Evolutionary conservation across 2,329 filamentous ascomycete species (phyloP).

Genomic region (Xylaria multiplex): DNA sequence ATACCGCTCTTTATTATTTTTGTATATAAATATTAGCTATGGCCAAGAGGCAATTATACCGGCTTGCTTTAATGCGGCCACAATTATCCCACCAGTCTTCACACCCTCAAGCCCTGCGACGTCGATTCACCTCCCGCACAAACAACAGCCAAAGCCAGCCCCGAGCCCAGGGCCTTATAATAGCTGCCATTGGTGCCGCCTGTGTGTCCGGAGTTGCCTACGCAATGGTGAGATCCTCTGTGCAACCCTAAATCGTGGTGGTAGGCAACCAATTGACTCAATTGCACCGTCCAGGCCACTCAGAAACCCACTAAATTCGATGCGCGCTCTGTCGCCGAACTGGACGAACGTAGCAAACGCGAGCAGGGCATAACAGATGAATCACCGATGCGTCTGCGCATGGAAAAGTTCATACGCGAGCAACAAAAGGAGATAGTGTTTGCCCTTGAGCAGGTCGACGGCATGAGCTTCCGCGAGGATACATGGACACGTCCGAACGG

Average conservation of each 20-base stretch:
- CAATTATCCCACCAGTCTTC: conserved; percentile 32
- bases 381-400: conserved; percentile 95
- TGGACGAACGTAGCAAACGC: conserved; percentile 82
- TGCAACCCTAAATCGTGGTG: neutral
- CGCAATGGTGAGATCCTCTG: conserved; percentile 41
- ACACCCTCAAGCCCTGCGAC: conserved; percentile 36
- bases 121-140: conserved; percentile 39
- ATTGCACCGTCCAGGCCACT: conserved; percentile 50
- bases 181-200: conserved; percentile 37
- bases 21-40: conserved; percentile 33
- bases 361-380: conserved; percentile 77
- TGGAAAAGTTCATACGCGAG: conserved; percentile 95
- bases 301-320: conserved; percentile 63
- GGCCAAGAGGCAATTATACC: conserved; percentile 43
- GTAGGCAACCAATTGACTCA: conserved; percentile 39
- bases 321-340: conserved; percentile 79
- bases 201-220: conserved; percentile 40
- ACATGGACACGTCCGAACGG: conserved; percentile 89
- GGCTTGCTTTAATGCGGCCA: conserved; percentile 40
- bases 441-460: conserved; percentile 85
- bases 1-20: neutral
- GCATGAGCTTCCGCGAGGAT: conserved; percentile 82
- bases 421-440: conserved; percentile 89
- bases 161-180: conserved; percentile 32
- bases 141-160: conserved; percentile 36